Conservation (phyloP, 352 stramenopile genomes). For the Pythium vanterpoolii region DNA sequence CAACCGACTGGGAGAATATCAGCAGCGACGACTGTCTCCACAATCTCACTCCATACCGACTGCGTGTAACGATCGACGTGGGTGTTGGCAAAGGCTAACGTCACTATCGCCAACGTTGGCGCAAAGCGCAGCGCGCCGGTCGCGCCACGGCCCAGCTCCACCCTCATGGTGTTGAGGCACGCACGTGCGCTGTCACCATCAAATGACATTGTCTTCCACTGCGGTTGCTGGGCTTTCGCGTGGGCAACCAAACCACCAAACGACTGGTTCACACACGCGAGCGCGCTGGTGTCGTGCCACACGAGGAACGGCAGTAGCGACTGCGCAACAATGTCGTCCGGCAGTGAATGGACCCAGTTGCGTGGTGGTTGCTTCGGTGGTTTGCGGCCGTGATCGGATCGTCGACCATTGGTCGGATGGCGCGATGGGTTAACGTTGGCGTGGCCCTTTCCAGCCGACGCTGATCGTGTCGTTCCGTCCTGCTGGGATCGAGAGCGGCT, state of each 20-base stretch:
- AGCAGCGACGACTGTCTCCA: conserved; percentile 31
- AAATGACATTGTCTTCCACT: conserved; percentile 43
- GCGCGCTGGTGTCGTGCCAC: conserved; percentile 41
- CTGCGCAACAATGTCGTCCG: conserved; percentile 39
- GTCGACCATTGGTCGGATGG: neutral
- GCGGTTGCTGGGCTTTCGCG: conserved; percentile 20
- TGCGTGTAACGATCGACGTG: conserved; percentile 29
- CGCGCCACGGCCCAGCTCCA: conserved; percentile 23
- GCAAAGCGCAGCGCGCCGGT: conserved; percentile 33
- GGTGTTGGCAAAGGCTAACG: conserved; percentile 26
- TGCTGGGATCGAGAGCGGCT: neutral
- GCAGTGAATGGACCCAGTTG: conserved; percentile 23
- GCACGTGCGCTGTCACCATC: conserved; percentile 15
- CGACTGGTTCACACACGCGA: conserved; percentile 29
- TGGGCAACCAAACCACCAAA: conserved; percentile 24
- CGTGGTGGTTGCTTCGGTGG: neutral
- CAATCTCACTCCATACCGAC: conserved; percentile 34
- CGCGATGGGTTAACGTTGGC: neutral
- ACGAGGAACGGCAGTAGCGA: conserved; percentile 39
- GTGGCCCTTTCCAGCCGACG: neutral
- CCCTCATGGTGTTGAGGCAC: conserved; percentile 26
- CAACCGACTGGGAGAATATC: conserved; percentile 40
- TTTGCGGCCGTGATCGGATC: too few species aligned
- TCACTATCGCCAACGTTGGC: conserved; percentile 40
- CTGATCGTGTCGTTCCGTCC: neutral